A percentile compares a stretch with the other conserved stretches of the same genome.
phyloP scores from a whole-genome alignment of 2,329 filamentous ascomycete genomes.

The Madurella fahalii region DNA sequence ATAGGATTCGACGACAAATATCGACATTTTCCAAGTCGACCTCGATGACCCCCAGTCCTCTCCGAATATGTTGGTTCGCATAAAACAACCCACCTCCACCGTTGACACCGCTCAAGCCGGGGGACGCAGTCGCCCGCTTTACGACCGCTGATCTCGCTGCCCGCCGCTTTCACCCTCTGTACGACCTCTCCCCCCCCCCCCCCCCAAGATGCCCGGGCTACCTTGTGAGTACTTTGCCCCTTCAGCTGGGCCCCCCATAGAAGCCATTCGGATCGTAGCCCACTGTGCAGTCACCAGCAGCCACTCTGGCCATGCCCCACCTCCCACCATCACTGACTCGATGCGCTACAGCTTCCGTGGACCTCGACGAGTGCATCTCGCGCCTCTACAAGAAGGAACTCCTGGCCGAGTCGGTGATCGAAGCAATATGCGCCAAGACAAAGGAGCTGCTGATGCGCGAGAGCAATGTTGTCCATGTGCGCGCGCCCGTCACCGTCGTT shows the following conservation, averaged over 20 bases:
- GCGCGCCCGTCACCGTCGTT: constrained; percentile 91
- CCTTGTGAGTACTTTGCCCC: constrained; percentile 27
- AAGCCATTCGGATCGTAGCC: no score
- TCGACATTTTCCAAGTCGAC: not conserved
- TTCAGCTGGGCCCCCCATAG: not conserved
- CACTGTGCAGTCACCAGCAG: no score
- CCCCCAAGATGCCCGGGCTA: constrained; percentile 33
- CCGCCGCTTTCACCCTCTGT: not conserved
- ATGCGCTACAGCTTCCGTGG: constrained; percentile 70
- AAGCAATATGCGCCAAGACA: constrained; percentile 98
- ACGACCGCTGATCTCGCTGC: constrained; percentile 17
- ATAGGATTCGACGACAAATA: not conserved
- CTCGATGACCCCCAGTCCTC: constrained; percentile 22
- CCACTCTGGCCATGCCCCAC: not conserved
- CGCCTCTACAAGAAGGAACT: constrained; percentile 96
- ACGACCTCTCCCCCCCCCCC: not conserved
- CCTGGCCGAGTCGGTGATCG: constrained; percentile 91
- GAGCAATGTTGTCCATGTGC: constrained; percentile 98
- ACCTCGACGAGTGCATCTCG: constrained; percentile 97
- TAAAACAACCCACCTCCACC: constrained; percentile 18
- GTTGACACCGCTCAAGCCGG: constrained; percentile 27
- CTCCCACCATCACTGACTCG: constrained; percentile 16
- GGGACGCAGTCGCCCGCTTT: constrained; percentile 20
- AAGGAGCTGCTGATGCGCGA: constrained; percentile 99
- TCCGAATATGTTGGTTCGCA: constrained; percentile 29